phyloP scores from a whole-genome alignment of 352 stramenopile genomes.

The Peronospora farinosa region DNA sequence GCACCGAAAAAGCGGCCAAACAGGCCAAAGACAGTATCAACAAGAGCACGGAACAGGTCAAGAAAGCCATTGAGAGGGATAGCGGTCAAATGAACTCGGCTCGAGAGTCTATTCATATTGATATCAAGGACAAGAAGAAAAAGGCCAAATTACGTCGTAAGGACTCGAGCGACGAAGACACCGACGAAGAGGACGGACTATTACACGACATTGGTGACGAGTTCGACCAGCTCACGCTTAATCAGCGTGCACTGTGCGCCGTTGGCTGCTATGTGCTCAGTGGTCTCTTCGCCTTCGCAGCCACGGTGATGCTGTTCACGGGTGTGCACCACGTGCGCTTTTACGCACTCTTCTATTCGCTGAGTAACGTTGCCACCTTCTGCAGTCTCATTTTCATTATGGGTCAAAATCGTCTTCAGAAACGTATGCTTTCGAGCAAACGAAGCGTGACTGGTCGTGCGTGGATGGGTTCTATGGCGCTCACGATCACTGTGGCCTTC shows the following conservation, averaged over 20 bases:
- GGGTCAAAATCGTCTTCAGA: conserved; percentile 32
- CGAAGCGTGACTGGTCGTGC: conserved; percentile 25
- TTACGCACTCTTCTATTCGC: conserved; percentile 38
- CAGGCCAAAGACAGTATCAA: conserved; percentile 20
- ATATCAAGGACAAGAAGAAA: conserved; percentile 33
- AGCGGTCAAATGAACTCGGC: conserved; percentile 20
- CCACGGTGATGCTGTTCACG: conserved; percentile 34
- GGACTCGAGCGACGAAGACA: conserved; percentile 34
- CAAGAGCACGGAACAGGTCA: conserved; percentile 19
- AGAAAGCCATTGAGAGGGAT: conserved; percentile 20
- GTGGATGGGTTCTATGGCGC: conserved; percentile 38
- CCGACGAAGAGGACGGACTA: conserved; percentile 35
- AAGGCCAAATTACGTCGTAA: conserved; percentile 21
- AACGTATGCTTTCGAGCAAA: conserved; percentile 39
- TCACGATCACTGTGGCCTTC: conserved; percentile 41
- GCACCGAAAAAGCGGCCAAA: neutral
- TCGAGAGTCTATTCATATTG: conserved; percentile 33
- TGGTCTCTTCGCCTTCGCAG: conserved; percentile 29
- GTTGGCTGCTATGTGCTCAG: conserved; percentile 36
- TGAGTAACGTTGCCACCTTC: conserved; percentile 40
- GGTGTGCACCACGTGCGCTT: conserved; percentile 37
- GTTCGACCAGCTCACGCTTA: conserved; percentile 37
- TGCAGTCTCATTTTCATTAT: conserved; percentile 42
- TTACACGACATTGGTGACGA: conserved; percentile 33
- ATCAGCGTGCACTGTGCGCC: conserved; percentile 32